Percentiles rank a stretch among this genome's conserved stretches.
Conservation (phyloP, 2,329 filamentous ascomycete genomes). For the Xylariaceae sp. region DNA sequence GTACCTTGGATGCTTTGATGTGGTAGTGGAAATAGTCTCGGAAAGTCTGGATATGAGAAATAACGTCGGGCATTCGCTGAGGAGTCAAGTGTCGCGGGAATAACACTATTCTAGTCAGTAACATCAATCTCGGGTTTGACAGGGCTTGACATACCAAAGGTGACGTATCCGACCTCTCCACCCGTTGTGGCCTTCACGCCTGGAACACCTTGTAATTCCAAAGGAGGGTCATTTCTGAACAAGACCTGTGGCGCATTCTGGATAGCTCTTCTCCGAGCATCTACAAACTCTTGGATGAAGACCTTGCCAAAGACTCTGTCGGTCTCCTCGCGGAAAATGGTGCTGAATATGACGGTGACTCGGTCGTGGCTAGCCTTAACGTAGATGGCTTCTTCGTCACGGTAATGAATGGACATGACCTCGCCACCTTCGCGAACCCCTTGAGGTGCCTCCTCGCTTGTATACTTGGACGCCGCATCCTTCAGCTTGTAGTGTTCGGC, state of each 20-base stretch:
- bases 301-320: conserved; percentile 97
- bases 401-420: conserved; percentile 95
- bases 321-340: conserved; percentile 95
- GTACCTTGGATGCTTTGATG: conserved; percentile 94
- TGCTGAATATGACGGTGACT: conserved; percentile 98
- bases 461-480: conserved; percentile 88
- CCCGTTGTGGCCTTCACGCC: conserved; percentile 73
- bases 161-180: conserved; percentile 93
- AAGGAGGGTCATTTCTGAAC: conserved; percentile 88
- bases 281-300: conserved; percentile 97
- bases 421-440: conserved; percentile 85
- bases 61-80: conserved; percentile 88
- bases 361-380: conserved; percentile 96
- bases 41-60: conserved; percentile 99
- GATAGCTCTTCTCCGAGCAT: conserved; percentile 88
- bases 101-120: conserved; percentile 57
- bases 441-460: conserved; percentile 88
- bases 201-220: conserved; percentile 83
- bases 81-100: conserved; percentile 92
- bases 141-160: conserved; percentile 67
- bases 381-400: conserved; percentile 98
- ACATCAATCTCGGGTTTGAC: background rate
- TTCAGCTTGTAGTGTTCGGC: conserved; percentile 83
- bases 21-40: conserved; percentile 99
- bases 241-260: conserved; percentile 98